phyloP scores from a whole-genome alignment of 345 rosid genomes.

The Populus alba region DNA sequence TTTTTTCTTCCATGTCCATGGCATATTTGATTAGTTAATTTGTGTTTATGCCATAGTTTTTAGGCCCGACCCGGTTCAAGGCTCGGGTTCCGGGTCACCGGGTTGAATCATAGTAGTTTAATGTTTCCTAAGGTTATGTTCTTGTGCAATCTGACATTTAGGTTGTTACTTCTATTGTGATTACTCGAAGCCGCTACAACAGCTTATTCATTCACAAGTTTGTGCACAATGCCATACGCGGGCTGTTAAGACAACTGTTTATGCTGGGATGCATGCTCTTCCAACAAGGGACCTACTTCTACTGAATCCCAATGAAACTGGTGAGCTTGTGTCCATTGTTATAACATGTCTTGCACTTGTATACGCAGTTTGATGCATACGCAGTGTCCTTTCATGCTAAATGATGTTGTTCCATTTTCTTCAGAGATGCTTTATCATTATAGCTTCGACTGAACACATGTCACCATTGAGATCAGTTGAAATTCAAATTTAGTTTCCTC shows the following conservation, averaged over 20 bases:
- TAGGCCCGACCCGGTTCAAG: too few species aligned
- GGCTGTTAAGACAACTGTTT: slow-evolving; percentile 85
- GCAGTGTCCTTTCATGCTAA: background rate
- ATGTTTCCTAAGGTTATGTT: background rate
- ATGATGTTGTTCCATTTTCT: background rate
- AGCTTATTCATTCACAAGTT: slow-evolving; percentile 70
- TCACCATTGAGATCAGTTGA: background rate
- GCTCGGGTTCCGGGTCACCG: too few species aligned
- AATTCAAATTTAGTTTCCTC: background rate
- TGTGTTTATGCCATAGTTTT: background rate
- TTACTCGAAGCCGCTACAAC: slow-evolving; percentile 76
- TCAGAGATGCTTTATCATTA: background rate
- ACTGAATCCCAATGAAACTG: slow-evolving; percentile 73
- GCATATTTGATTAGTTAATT: background rate
- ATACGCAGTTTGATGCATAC: too few species aligned
- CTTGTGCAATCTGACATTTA: background rate
- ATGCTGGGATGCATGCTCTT: slow-evolving; percentile 91
- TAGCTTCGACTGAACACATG: background rate
- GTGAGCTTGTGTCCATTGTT: slow-evolving; percentile 27
- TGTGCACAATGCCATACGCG: slow-evolving; percentile 89
- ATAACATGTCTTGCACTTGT: background rate
- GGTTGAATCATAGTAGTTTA: background rate
- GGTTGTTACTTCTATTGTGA: slow-evolving; percentile 28
- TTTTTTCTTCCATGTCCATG: background rate
- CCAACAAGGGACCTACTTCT: slow-evolving; percentile 78